phyloP scores from a whole-genome alignment of 1,139 yeast genomes.

The Kurtzmaniella natalensis region DNA sequence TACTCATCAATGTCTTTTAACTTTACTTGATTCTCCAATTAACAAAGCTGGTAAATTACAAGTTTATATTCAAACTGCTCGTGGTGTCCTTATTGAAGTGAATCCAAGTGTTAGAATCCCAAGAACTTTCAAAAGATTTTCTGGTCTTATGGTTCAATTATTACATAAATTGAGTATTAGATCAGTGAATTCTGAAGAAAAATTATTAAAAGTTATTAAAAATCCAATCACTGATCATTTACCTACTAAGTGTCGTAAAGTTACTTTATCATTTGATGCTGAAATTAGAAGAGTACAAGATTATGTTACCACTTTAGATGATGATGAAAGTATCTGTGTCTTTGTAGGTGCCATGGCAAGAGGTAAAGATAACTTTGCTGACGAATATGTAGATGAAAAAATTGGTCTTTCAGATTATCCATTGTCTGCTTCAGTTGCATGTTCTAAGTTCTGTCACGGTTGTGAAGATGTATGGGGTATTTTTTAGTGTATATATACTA shows the following conservation, averaged over 20 bases:
- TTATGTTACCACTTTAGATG: constrained; percentile 73
- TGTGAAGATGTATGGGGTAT: constrained; percentile 98
- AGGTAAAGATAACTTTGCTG: constrained; percentile 96
- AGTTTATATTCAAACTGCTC: constrained; percentile 92
- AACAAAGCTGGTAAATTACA: constrained; percentile 96
- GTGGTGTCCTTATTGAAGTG: constrained; percentile 91
- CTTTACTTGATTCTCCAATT: constrained; percentile 90
- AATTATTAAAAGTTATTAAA: constrained; percentile 86
- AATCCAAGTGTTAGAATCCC: constrained; percentile 97
- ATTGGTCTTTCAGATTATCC: constrained; percentile 95
- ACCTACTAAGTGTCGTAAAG: constrained; percentile 91
- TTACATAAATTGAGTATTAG: constrained; percentile 88
- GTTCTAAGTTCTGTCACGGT: constrained; percentile 97
- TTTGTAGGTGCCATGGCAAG: constrained; percentile 99
- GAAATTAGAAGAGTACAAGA: constrained; percentile 85
- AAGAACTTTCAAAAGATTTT: constrained; percentile 94
- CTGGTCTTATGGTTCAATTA: constrained; percentile 96
- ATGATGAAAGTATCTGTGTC: constrained; percentile 92
- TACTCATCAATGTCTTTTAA: constrained; percentile 91
- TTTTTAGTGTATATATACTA: constrained; percentile 16
- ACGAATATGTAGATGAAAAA: constrained; percentile 93
- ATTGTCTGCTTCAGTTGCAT: constrained; percentile 94
- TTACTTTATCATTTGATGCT: constrained; percentile 93
- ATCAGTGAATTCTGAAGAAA: constrained; percentile 92
- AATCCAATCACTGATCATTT: constrained; percentile 96